Evolutionary conservation across 2,329 filamentous ascomycete species (phyloP), one percentile per base, ranked within the genome.

Genomic region (Fusarium foetens): DNA sequence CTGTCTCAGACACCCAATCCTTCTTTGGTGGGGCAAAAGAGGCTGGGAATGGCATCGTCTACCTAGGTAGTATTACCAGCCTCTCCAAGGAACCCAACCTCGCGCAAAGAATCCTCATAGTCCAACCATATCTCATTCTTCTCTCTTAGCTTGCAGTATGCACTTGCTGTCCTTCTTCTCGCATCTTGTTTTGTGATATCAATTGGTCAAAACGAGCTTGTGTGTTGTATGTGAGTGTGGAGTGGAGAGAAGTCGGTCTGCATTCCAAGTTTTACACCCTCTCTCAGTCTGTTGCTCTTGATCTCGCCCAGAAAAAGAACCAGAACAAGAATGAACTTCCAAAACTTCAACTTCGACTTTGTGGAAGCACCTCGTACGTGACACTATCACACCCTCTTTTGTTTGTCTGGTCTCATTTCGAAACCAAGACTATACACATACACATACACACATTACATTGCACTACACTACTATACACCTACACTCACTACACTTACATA

Each of bases 291-390:
- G 25, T 21, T 46, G 25, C 43, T 29, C 46, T 49, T 49, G 46
- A 23, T 57, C 51, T 51, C 42, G 63, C 74, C 64, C 66, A 81
- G 69, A 74, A 65, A 61, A 59, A 42, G 35, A 52, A 42, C 57
- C 42, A 64, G 41, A 57, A 46, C 62, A 64, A 63, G 62, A 64
- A 84, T 84, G 83, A 83, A 81, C 75, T 79, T 79, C 72, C 80
- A 81, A 75, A 79, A 78, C 70, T 66, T 76, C 64, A 77, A 79
- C 76, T 79, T 79, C 70, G 78, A 83, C 68, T 74, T 79, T 78
- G 78, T 80, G 73, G 81, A 83, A 77, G 77, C 75, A 71, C 72
- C 77, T 72, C 79, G 81, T 83, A 82, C 75, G 80, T 81, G 55
- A 62, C 71, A 66, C 53, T 52, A 55, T 51, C 58, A 49, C 63